These are phyloP conservation scores for Plasmodium inui DNA, from an alignment of 169 alveolate species.

Conservation along the genomic window DNA sequence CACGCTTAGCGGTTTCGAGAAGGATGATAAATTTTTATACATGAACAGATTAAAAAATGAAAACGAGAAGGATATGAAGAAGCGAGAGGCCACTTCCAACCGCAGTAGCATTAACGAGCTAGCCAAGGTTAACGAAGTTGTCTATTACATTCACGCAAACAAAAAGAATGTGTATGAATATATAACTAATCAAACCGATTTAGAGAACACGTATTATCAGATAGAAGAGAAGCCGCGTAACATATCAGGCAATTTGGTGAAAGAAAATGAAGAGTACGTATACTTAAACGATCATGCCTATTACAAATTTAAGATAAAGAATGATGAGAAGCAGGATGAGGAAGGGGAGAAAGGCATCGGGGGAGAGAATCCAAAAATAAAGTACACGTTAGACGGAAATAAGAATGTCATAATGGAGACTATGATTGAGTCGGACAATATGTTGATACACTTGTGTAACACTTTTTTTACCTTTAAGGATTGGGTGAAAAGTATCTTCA, in stretches of 20 bases:
- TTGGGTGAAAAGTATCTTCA: constrained; percentile 15
- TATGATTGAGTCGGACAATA: constrained; percentile 36
- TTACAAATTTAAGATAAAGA: constrained; percentile 70
- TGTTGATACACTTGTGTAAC: constrained; percentile 16
- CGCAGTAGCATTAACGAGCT: constrained; percentile 60
- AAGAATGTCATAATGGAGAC: constrained; percentile 35
- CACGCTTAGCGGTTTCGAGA: constrained; percentile 54
- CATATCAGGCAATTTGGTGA: constrained; percentile 13
- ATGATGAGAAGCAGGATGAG: constrained; percentile 47
- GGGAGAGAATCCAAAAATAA: constrained; percentile 15
- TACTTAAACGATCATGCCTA: constrained; percentile 66
- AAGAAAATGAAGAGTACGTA: constrained; percentile 57
- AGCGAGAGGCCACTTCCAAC: constrained; percentile 21
- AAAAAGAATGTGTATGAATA: constrained; percentile 70
- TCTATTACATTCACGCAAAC: constrained; percentile 69
- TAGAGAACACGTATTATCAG: constrained; percentile 72
- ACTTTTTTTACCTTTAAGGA: constrained; percentile 38
- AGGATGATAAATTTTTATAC: constrained; percentile 53
- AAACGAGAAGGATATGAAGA: constrained; percentile 34
- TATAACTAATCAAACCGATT: constrained; percentile 62
- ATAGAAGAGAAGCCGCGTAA: constrained; percentile 64
- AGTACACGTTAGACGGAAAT: constrained; percentile 43
- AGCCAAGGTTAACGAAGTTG: constrained; percentile 55
- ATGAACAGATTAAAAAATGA: constrained; percentile 59
- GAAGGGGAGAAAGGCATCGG: background rate